Evolutionary conservation across 1,284 basidiomycete species (phyloP).

Genomic region (Leccinum solheimii): DNA sequence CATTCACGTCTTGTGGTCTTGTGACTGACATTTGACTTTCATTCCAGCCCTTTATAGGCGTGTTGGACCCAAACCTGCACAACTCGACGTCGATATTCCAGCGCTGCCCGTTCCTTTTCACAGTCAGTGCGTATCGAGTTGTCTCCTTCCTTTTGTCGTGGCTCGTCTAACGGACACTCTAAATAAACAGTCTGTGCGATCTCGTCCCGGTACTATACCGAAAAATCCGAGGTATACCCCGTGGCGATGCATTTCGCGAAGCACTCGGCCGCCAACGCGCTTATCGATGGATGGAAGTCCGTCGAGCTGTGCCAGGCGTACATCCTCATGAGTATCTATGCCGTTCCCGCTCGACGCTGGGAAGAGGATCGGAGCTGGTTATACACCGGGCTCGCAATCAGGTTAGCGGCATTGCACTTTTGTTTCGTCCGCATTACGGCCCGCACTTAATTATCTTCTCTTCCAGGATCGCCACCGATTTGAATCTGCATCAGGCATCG

Average conservation of each 20-base stretch:
- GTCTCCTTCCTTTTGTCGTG: not conserved
- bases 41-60: constrained; percentile 65
- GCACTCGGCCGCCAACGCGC: constrained; percentile 73
- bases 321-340: constrained; percentile 77
- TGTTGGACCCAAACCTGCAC: constrained; percentile 74
- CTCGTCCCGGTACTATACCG: constrained; percentile 70
- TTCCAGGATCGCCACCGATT: constrained; percentile 72
- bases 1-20: not conserved
- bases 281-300: constrained; percentile 79
- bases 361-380: constrained; percentile 83
- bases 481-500: constrained; percentile 76
- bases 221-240: constrained; percentile 78
- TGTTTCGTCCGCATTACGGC: not conserved
- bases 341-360: constrained; percentile 76
- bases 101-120: constrained; percentile 80
- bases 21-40: constrained; percentile 2
- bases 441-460: not conserved
- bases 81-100: constrained; percentile 72
- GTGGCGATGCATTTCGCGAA: constrained; percentile 88
- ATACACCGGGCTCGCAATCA: constrained; percentile 77
- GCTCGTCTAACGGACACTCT: constrained; percentile 1
- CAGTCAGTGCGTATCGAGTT: constrained; percentile 59
- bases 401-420: constrained; percentile 39
- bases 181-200: constrained; percentile 65
- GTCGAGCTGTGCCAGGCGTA: constrained; percentile 60